phyloP scores from a whole-genome alignment of 2,329 filamentous ascomycete genomes.

The Claviceps sp. region DNA sequence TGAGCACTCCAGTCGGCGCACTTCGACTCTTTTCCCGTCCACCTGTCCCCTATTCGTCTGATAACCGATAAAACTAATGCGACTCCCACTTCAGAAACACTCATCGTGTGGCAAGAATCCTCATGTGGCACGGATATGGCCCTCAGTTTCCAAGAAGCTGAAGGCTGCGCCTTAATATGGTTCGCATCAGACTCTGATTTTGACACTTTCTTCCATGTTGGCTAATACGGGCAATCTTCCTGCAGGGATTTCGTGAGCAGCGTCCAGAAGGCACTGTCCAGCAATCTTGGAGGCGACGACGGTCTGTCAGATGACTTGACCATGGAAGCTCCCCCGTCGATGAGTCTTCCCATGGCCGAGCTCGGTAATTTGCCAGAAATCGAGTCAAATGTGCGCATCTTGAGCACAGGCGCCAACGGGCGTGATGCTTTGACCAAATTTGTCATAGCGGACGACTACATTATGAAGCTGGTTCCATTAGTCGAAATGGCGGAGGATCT shows the following conservation, averaged over 20 bases:
- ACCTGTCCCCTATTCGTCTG: background rate
- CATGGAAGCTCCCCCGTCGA: slow-evolving; percentile 56
- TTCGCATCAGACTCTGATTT: slow-evolving; percentile 24
- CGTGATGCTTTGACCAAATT: slow-evolving; percentile 81
- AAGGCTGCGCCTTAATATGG: slow-evolving; percentile 90
- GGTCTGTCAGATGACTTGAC: slow-evolving; percentile 74
- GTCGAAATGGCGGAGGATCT: slow-evolving; percentile 84
- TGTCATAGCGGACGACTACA: slow-evolving; percentile 74
- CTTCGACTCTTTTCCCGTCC: slow-evolving; percentile 5
- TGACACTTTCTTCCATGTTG: background rate
- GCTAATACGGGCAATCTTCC: background rate
- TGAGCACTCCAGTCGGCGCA: slow-evolving; percentile 23
- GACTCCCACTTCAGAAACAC: slow-evolving; percentile 51
- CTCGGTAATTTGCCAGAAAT: slow-evolving; percentile 76
- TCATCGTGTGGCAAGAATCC: slow-evolving; percentile 95
- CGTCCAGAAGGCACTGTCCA: slow-evolving; percentile 61
- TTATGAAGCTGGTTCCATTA: slow-evolving; percentile 71
- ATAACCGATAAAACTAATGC: background rate
- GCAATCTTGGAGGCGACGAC: slow-evolving; percentile 49
- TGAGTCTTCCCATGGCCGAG: slow-evolving; percentile 66
- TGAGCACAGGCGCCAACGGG: slow-evolving; percentile 60
- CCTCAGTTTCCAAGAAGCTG: slow-evolving; percentile 92
- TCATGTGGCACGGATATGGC: slow-evolving; percentile 85
- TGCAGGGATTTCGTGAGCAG: slow-evolving; percentile 79
- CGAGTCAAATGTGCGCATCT: slow-evolving; percentile 68